Evolutionary conservation across 805 yeast genomes (phyloP), one percentile per base, ranked within the genome.

Genomic region (Tetrapisispora taiwanensis): DNA sequence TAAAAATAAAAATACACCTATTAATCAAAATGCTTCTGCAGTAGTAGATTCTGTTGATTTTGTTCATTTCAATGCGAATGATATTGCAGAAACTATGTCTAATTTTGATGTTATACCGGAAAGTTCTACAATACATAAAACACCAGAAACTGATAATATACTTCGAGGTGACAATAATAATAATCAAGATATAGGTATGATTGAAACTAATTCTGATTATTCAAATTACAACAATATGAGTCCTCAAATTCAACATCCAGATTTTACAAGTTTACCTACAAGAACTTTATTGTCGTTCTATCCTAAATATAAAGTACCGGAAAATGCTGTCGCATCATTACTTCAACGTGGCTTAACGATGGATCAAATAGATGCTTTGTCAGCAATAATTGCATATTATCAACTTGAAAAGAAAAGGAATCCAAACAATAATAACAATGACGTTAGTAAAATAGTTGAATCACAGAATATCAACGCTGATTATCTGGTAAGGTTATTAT

Each of bases 381-480:
- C 85, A 6, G 85, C 85, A 0, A 68, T 83, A 42, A 76, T 83
- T 28, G 89, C 88, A 0, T 84, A 79, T 52, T 83, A 83, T 59
- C 80, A 78, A 62, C 67, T 52, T 41, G 52, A 57, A 38, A 58
- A 54, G 36, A 34, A 38, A 15, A 48, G 46, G 24, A 41, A 41
- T 26, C 35, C 39, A 15, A 15, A 41, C 14, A 7, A 14, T 4
- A 10, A 10, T 17, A 14, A 28, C 1, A 20, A 13, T 14, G 27
- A 13, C 7, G 27, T 24, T 7, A 20, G 4, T 15, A 20, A 35
- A 5, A 30, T 14, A 27, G 18, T 15, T 3, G 28, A 30, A 15
- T 35, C 39, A 17, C 40, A 37, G 17, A 27, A 37, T 27, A 15
- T 41, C 8, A 27, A 39, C 30, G 43, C 35, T 10, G 43, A 44